Base-by-base conservation (phyloP, 1,139 yeast genomes). In the Yamadazyma dushanensis region DNA sequence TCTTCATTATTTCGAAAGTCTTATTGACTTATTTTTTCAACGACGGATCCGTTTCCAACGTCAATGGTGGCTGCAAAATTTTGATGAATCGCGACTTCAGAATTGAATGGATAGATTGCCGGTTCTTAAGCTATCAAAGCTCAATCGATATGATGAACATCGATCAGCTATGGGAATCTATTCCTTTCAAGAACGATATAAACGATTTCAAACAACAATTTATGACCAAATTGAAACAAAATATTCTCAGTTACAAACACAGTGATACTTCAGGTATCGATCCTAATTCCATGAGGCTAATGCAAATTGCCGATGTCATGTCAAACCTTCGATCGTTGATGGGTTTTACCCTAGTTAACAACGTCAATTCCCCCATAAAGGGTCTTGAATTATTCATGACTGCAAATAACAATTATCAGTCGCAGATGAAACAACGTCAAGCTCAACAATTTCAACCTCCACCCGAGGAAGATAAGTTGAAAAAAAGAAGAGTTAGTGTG, bases 241-340 rank as follows among this genome's bases (percentile, higher is more conserved):
- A 51, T 10, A 47, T 62, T 2, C 51, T 56, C 21, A 59, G 73
- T 1, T 45, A 48, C 8, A 51, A 53, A 31, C 45, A 50, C 27
- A 42, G 61, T 1, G 32, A 50, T 2, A 57, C 75, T 37, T 76
- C 75, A 43, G 95, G 95, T 0, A 28, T 48, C 6, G 48, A 45
- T 34, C 19, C 32, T 7, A 69, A 71, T 23, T 80, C 86, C 3
- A 73, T 84, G 77, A 63, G 90, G 36, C 68, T 81, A 22, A 58
- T 86, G 61, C 92, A 86, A 56, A 76, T 85, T 3, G 75, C 88
- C 31, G 94, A 85, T 57, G 82, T 83, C 2, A 81, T 87, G 85
- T 71, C 87, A 1, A 77, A 77, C 41, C 68, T 86, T 49, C 73
- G 76, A 39, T 78, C 83, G 20, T 60, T 84, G 38, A 80, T 84